Base-by-base conservation (phyloP, 1,284 basidiomycete species). In the Ceratobasidium theobromae region DNA sequence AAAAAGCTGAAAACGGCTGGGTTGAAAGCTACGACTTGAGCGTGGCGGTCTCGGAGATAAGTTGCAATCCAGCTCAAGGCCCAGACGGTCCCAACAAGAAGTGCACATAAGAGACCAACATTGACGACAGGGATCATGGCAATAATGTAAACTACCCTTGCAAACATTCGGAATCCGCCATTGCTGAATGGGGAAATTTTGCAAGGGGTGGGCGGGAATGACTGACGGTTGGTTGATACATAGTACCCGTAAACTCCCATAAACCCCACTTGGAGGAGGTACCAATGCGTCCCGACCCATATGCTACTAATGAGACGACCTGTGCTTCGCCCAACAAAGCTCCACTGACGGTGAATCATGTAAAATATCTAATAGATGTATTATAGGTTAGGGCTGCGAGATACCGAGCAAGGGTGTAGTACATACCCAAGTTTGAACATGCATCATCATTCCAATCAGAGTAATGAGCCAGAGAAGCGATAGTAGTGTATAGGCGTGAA, bases 241-340 rank as follows among this genome's bases (percentile, higher is more conserved):
- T 64, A 64, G 60, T 41, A 53, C 3, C 60, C 60, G 21, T 64
- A 64, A 5, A 64, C 48, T 35, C 60, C 60, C 12, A 64, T 12
- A 11, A 64, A 12, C 27, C 53, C 60, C 9, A 64, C 60, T 28
- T 64, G 60, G 49, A 64, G 49, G 9, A 64, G 33, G 25, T 64
- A 64, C 60, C 60, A 64, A 33, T 64, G 60, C 6, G 60, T 64
- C 25, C 60, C 60, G 48, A 53, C 53, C 60, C 60, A 64, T 11
- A 64, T 64, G 32, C 48, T 40, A 40, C 53, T 64, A 16, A 64
- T 14, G 38, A 53, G 53, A 21, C 60, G 48, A 18, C 33, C 43
- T 5, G 14, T 33, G 21, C 28, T 25, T 1, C 38, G 33, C 6
- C 53, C 9, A 3, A 64, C 23, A 4, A 38, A 21, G 18, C 55